Evolutionary conservation across 495 filamentous ascomycete genomes (phyloP), one percentile per base, ranked within the genome.

Genomic region (Aeminium ludgeri): DNA sequence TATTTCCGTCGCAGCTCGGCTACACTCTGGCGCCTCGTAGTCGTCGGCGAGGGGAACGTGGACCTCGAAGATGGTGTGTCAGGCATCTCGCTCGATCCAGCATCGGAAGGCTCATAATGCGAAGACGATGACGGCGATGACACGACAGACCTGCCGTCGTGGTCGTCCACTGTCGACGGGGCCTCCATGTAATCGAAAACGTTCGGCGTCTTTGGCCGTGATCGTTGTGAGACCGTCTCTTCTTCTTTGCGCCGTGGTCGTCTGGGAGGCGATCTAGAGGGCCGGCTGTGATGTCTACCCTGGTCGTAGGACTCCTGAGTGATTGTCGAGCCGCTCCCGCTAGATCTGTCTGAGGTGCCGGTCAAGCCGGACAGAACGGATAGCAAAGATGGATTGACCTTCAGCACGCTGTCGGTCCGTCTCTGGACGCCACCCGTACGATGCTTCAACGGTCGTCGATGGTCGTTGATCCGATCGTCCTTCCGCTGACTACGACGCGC

Each of bases 291-390:
- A 20, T 31, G 37, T 29, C 44, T 39, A 11, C 36, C 19, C 11
- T 36, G 46, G 38, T 59, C 45, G 38, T 56, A 61, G 2, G 56
- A 57, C 20, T 53, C 40, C 36, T 59, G 58, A 3, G 58, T 63
- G 13, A 63, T 44, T 2, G 60, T 63, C 2, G 56, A 58, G 33
- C 52, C 55, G 41, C 60, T 63, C 13, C 57, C 55, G 41, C 58
- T 59, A 3, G 58, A 61, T 1, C 45, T 45, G 17, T 39, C 52
- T 1, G 59, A 57, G 7, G 47, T 49, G 18, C 49, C 50, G 6
- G 58, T 61, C 20, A 53, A 17, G 17, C 43, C 43, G 5, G 59
- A 56, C 10, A 58, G 31, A 6, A 61, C 50, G 1, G 59, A 63
- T 20, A 63, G 40, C 23, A 57, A 29, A 16, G 59, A 62, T 11